Base-by-base conservation (phyloP, 768 basidiomycete genomes). In the Imleria badia region DNA sequence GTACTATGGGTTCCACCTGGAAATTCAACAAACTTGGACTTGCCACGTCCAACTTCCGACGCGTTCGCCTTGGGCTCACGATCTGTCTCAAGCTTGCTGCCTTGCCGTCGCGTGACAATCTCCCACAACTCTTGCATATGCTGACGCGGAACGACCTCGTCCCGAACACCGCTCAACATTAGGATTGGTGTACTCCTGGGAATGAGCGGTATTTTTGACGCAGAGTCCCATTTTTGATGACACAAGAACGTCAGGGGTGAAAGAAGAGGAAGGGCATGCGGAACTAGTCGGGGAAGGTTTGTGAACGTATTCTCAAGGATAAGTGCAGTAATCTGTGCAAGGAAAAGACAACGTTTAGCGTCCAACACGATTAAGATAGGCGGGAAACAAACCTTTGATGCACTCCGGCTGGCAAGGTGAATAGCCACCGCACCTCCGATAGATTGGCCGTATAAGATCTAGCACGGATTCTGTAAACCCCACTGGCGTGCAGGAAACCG, bases 221-320 rank as follows among this genome's bases (percentile, higher is more conserved):
- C 80, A 1, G 90, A 91, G 64, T 92, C 84, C 94, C 94, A 96
- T 66, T 87, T 89, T 69, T 96, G 85, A 63, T 93, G 86, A 60
- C 91, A 88, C 13, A 94, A 80, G 71, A 88, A 88, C 19, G 91
- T 75, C 64, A 94, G 77, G 4, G 86, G 87, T 0, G 81, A 76
- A 30, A 94, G 78, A 31, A 81, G 67, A 7, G 94, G 94, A 33
- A 97, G 74, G 15, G 87, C 82, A 56, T 83, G 76, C 0, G 92
- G 94, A n/a, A 97, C 83, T 15, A 96, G 81, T 47, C 78, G 80
- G 6, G 87, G 87, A 29, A 98, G 80, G 39, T 89, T 92, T 33
- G 88, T 83, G 70, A 97, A 97, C 0, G 95, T 96, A 69, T 97
- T 98, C 75, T 98, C 95, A 54, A 98, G 78, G 52, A 98, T 81